Evolutionary conservation across 2,329 filamentous ascomycete species (phyloP).

Genomic region (Coniochaeta sp.): DNA sequence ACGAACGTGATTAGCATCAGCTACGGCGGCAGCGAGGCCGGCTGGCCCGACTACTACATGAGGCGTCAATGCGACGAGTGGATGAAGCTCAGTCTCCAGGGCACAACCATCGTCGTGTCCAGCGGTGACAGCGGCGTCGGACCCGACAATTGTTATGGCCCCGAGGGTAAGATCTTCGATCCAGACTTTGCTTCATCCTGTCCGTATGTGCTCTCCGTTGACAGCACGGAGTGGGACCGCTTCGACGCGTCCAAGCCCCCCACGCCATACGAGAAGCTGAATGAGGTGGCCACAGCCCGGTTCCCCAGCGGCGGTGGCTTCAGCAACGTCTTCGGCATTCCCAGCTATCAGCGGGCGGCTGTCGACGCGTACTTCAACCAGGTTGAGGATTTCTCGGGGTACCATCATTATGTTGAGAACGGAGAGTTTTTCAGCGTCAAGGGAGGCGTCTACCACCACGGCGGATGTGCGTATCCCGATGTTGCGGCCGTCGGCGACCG

Average conservation of each 20-base stretch:
- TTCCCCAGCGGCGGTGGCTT: conserved; percentile 36
- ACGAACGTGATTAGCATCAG: conserved; percentile 51
- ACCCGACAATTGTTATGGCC: conserved; percentile 30
- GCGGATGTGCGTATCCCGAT: conserved; percentile 19
- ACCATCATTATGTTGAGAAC: conserved; percentile 10
- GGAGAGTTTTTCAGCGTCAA: conserved; percentile 10
- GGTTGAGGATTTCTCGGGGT: conserved; percentile 12
- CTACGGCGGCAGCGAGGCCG: conserved; percentile 47
- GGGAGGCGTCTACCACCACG: conserved; percentile 14
- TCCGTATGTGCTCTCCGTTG: conserved; percentile 28
- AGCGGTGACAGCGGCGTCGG: conserved; percentile 41
- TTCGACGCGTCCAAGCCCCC: neutral
- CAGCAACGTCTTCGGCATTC: conserved; percentile 35
- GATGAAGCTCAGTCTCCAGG: conserved; percentile 44
- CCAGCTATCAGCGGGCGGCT: conserved; percentile 32
- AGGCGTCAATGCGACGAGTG: conserved; percentile 42
- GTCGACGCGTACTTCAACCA: conserved; percentile 31
- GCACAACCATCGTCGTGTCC: conserved; percentile 39
- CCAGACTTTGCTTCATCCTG: conserved; percentile 42
- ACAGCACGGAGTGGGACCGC: conserved; percentile 11
- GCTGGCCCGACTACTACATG: conserved; percentile 47
- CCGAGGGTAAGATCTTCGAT: conserved; percentile 34
- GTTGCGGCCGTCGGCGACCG: conserved; percentile 19
- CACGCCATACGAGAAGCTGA: conserved; percentile 8
- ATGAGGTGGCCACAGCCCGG: conserved; percentile 13